Evolutionary conservation across 306 rosid genomes (phyloP), one percentile per base, ranked within the genome.

Genomic region (Trifolium pratense): DNA sequence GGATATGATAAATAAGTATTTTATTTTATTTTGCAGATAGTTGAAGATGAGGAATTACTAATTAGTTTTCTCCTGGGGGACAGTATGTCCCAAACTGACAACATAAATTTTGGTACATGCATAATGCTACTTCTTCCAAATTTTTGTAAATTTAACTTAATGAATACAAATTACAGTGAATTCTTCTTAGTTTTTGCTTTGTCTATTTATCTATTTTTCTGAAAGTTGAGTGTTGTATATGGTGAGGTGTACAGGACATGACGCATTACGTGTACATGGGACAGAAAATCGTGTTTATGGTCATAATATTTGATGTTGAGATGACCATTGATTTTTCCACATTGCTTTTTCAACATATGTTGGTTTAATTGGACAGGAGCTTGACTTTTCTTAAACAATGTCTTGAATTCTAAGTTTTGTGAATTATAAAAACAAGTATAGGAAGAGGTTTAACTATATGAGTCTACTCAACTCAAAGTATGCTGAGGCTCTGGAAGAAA

Each of bases 41-140:
- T 5, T 31, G 80, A 60, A 45, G 65, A 40, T 71, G 56, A 20
- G 16, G 57, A 20, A 16, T 63, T 37, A 26, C 0, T 17, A n/a
- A 9, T 42, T 63, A 48, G 68, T 43, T 77, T 68, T 66, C 9
- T 26, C 32, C 10, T 15, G 60, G 36, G 16, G 15, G 65, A 31
- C 63, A 75, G 32, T 29, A 29, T 29, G 32, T 29, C 6, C 32
- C 32, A 29, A 29, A 6, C 6, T 29, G 32, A 29, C 32, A 29
- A 29, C 32, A 29, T 29, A 39, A 68, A 48, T 64, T 76, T 81
- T 76, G 70, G 69, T 68, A 60, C 17, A 42, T 80, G 51, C 66
- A 49, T 49, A 49, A 49, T 45, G 17, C 25, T 43, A 21, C 32
- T 29, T 29, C 74, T 11, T 36, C 56, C 36, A 31, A 63, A 18